Percentiles rank a stretch among this genome's conserved stretches.
These are phyloP conservation scores for Podospora bellae-mahoneyi DNA, from an alignment of 495 filamentous ascomycete genomes.

Conservation along the genomic window DNA sequence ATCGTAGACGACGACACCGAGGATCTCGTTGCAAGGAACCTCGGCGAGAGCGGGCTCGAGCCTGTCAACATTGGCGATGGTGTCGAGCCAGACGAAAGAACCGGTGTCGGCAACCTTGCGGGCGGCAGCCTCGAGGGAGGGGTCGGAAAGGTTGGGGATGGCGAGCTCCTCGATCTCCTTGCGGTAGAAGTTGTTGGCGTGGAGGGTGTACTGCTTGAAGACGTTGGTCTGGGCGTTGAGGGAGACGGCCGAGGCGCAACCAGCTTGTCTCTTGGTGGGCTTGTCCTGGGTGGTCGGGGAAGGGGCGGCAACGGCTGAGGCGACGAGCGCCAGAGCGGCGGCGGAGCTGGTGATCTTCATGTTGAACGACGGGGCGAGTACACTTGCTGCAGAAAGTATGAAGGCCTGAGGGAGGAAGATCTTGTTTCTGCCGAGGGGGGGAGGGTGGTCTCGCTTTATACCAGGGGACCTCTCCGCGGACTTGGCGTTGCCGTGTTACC, in stretches of 20 bases:
- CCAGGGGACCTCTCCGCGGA: slow-evolving; percentile 18
- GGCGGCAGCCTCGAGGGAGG: slow-evolving; percentile 40
- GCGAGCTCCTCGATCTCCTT: slow-evolving; percentile 48
- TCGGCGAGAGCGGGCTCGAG: slow-evolving; percentile 56
- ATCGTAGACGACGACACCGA: slow-evolving; percentile 72
- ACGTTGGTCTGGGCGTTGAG: slow-evolving; percentile 54
- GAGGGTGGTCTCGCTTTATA: slow-evolving; percentile 38
- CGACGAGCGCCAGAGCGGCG: slow-evolving; percentile 41
- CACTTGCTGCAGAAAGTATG: slow-evolving; percentile 22
- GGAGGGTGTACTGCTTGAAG: slow-evolving; percentile 50
- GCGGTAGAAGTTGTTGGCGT: slow-evolving; percentile 57
- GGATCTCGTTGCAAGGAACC: slow-evolving; percentile 54
- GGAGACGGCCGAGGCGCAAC: slow-evolving; percentile 49
- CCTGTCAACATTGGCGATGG: slow-evolving; percentile 56
- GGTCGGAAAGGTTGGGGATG: slow-evolving; percentile 40
- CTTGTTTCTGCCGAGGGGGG: slow-evolving; percentile 13
- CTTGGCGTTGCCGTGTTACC: slow-evolving; percentile 9
- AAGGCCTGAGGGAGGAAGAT: slow-evolving; percentile 13
- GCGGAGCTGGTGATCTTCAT: slow-evolving; percentile 45
- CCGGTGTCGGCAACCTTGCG: slow-evolving; percentile 59
- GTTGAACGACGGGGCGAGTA: slow-evolving; percentile 27
- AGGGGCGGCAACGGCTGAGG: slow-evolving; percentile 42
- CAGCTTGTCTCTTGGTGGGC: slow-evolving; percentile 34
- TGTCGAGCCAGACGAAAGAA: slow-evolving; percentile 68
- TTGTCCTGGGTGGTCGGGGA: slow-evolving; percentile 31